A percentile compares a stretch with the other conserved stretches of the same genome.
Conservation (phyloP, 164 flowering plant species). For the Aristolochia contorta region DNA sequence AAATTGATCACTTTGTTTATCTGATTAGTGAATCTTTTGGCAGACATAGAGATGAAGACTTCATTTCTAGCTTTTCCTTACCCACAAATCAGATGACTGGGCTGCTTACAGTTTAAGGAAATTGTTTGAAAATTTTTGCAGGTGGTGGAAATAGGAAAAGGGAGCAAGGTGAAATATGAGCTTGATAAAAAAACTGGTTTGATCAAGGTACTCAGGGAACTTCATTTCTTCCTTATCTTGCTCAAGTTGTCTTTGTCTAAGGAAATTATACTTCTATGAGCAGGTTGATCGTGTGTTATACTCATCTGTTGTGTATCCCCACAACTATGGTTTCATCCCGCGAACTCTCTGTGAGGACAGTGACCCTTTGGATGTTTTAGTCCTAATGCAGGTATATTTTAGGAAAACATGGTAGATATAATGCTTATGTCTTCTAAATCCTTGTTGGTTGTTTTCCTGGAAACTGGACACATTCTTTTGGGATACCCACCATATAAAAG, state of each 20-base stretch:
- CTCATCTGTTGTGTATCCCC: constrained; percentile 92
- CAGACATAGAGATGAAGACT: not conserved
- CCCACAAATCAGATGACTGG: not conserved
- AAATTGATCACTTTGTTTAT: not conserved
- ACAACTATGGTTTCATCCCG: constrained; percentile 93
- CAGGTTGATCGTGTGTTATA: constrained; percentile 89
- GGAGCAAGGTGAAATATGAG: constrained; percentile 95
- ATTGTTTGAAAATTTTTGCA: constrained; percentile 19
- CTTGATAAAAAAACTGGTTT: constrained; percentile 89
- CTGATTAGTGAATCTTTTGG: not conserved
- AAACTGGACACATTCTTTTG: no score
- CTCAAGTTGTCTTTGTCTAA: not conserved
- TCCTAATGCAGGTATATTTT: constrained; percentile 72
- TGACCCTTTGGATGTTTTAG: constrained; percentile 83
- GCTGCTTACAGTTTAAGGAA: not conserved
- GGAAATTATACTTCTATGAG: constrained; percentile 5
- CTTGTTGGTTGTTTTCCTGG: no score
- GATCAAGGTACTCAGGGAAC: constrained; percentile 51
- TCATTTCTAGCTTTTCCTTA: no score
- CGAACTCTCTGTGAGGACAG: constrained; percentile 86
- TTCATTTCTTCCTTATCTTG: not conserved
- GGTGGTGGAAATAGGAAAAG: constrained; percentile 83
- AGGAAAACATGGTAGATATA: not conserved
- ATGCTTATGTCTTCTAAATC: no score
- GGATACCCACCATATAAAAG: no score